Evolutionary conservation across 176 grass and related monocot genomes (phyloP).

Genomic region (Aegilops longissima): DNA sequence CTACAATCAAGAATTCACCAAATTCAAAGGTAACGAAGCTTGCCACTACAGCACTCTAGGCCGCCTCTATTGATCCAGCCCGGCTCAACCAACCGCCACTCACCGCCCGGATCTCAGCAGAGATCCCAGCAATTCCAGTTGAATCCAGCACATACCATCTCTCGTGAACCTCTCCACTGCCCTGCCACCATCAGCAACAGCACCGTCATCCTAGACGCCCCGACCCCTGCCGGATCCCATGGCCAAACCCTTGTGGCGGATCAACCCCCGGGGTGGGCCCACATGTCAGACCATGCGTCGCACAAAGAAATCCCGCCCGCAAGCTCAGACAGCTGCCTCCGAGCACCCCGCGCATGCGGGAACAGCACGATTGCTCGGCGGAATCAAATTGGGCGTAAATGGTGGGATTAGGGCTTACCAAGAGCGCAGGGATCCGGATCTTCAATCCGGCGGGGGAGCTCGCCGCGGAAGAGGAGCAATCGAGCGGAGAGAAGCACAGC

Average conservation of each 20-base stretch:
- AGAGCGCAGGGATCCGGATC: constrained; percentile 25
- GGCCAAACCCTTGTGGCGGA: constrained; percentile 9
- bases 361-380: constrained; percentile 1
- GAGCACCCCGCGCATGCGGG: not conserved
- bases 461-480: not conserved
- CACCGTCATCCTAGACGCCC: not conserved
- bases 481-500: not conserved
- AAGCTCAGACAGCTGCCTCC: not conserved
- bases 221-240: constrained; percentile 18
- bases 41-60: constrained; percentile 2
- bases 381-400: constrained; percentile 7
- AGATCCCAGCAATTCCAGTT: constrained; percentile 39
- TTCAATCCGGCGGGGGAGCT: constrained; percentile 3
- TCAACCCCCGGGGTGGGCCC: constrained; percentile 19
- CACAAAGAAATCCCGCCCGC: not conserved
- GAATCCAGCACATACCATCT: not conserved
- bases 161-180: not conserved
- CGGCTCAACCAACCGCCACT: not conserved
- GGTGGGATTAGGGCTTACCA: constrained; percentile 40
- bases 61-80: not conserved
- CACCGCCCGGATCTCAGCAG: constrained; percentile 32
- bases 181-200: not conserved
- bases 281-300: not conserved
- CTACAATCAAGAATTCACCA: constrained; percentile 3
- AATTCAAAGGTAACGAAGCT: constrained; percentile 7